Evolutionary conservation across 2,329 filamentous ascomycete genomes (phyloP), one percentile per base, ranked within the genome.

Genomic region (Chalara sp.): DNA sequence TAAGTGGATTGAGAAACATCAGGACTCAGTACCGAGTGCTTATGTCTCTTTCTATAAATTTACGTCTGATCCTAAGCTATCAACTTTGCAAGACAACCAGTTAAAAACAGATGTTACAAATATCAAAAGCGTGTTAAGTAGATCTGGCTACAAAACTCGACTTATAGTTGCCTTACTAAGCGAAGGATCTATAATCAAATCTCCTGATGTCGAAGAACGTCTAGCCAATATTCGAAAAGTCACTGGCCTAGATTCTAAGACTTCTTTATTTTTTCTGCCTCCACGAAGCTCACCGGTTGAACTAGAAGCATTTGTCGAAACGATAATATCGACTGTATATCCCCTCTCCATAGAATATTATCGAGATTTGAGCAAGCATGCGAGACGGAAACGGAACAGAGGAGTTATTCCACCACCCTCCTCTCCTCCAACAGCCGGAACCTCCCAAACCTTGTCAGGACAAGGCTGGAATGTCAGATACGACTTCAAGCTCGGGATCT

Each of bases 391-490:
- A 73, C 86, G 88, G 58, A 86, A 87, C 44, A 80, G 90, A 52
- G 86, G 88, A 6, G 76, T 82, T 13, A 83, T 87, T 11, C 90
- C 90, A 8, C 83, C 86, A 45, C 89, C 91, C 3, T 92, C 89
- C 6, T 78, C 89, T 32, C 88, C 90, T 5, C 89, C 89, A 1
- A 92, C 88, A 0, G 83, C 79, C 21, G 89, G 88, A 31, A 37
- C 35, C 8, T 95, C 90, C 1, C 87, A 93, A 62, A 89, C 87
- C 0, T 70, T 96, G n/a, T 87, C 90, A 1, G 74, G 85, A 7
- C 83, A 89, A 41, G 91, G 89, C 4, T 99, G 92, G 93, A 90
- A 89, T 62, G 85, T 95, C 48, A 84, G 92, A 12, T 96, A 96
- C 68, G 92, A 99, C 63, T 90, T 95, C 72, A 99, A 99, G 66